Conservation (phyloP, 768 basidiomycete species). For the Pholiota microspora region DNA sequence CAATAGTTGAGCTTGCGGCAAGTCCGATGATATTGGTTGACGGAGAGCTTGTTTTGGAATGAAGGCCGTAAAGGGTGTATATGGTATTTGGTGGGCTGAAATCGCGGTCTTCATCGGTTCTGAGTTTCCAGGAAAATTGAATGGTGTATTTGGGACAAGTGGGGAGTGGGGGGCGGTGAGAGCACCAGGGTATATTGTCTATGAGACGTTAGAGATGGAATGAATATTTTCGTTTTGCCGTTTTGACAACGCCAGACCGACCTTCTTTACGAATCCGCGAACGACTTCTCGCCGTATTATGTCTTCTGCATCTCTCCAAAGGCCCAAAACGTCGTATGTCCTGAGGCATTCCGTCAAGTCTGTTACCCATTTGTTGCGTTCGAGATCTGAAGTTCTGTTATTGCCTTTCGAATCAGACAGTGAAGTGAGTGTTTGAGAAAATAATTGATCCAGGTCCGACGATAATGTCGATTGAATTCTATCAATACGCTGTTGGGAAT, state of each 20-base stretch:
- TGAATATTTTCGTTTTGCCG: background rate
- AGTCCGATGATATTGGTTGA: conserved; percentile 28
- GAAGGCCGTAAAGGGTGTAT: conserved; percentile 52
- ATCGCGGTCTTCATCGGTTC: conserved; percentile 25
- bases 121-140: conserved; percentile 34
- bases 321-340: conserved; percentile 75
- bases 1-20: conserved; percentile 48
- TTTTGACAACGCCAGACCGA: conserved; percentile 25
- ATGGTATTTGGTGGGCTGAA: conserved; percentile 42
- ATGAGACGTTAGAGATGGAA: conserved; percentile 13
- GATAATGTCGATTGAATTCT: conserved; percentile 83
- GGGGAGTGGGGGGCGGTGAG: conserved; percentile 71
- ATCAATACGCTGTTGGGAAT: conserved; percentile 59
- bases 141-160: conserved; percentile 73
- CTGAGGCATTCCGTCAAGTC: conserved; percentile 78
- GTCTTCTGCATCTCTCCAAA: conserved; percentile 89
- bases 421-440: conserved; percentile 56
- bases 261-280: conserved; percentile 76
- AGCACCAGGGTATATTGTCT: conserved; percentile 78
- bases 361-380: conserved; percentile 56
- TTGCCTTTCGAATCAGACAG: conserved; percentile 49
- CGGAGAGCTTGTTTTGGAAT: conserved; percentile 49
- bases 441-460: conserved; percentile 82
- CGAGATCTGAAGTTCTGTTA: conserved; percentile 54
- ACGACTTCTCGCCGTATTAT: conserved; percentile 73